Evolutionary conservation across 768 basidiomycete genomes (phyloP).

Genomic region (Mycena amicta): DNA sequence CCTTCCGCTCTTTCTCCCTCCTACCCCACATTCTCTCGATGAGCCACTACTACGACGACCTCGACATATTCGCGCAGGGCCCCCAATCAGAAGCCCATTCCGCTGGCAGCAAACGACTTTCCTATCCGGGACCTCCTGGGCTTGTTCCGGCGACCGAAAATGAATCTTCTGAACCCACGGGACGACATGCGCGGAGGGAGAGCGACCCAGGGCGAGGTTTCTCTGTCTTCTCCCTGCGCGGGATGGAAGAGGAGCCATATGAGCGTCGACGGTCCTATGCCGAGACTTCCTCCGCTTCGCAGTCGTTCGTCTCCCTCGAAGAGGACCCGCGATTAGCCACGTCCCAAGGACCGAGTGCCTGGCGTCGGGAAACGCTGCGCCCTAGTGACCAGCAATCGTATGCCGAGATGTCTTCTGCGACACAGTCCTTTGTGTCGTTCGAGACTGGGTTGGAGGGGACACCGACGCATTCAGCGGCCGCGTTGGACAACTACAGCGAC

Average conservation of each 20-base stretch:
- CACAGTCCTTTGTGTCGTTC: conserved; percentile 20
- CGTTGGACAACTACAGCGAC: conserved; percentile 9
- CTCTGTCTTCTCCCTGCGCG: conserved; percentile 13
- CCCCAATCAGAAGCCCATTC: neutral
- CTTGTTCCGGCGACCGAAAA: neutral
- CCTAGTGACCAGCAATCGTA: conserved; percentile 5
- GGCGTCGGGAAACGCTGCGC: neutral
- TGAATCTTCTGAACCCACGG: conserved; percentile 2
- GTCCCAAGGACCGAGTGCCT: neutral
- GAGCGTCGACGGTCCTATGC: conserved; percentile 15
- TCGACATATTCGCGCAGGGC: neutral
- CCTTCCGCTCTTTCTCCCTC: neutral
- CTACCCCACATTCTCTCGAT: neutral
- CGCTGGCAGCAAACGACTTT: conserved; percentile 5
- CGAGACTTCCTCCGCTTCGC: conserved; percentile 18
- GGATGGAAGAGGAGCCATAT: conserved; percentile 4
- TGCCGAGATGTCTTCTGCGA: conserved; percentile 18
- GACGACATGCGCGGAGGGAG: conserved; percentile 7
- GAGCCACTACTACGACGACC: neutral
- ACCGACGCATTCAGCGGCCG: conserved; percentile 5
- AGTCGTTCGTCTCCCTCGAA: conserved; percentile 6
- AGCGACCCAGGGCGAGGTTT: conserved; percentile 17
- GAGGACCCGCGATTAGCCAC: neutral
- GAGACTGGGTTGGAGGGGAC: conserved; percentile 9
- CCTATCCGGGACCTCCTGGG: conserved; percentile 12